A percentile compares a stretch with the other conserved stretches of the same genome.
Evolutionary conservation across 805 yeast genomes (phyloP).

Genomic region (Candida silvicultrix): DNA sequence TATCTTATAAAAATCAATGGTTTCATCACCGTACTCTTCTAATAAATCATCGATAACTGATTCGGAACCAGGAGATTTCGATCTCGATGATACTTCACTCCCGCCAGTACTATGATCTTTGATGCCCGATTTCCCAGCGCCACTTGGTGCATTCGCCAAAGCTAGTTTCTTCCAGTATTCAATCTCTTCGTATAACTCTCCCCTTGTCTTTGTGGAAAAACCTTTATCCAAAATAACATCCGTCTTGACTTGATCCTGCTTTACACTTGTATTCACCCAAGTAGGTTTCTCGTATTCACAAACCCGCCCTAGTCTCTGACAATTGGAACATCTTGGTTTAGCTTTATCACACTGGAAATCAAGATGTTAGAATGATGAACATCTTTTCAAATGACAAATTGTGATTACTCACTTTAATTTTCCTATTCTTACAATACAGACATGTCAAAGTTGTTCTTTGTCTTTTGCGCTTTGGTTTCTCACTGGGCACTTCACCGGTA

Average conservation of each 20-base stretch:
- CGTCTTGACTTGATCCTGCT: not conserved
- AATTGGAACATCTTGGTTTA: not conserved
- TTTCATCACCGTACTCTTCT: not conserved
- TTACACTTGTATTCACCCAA: not conserved
- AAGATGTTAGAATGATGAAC: no score
- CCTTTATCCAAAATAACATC: not conserved
- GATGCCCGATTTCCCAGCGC: not conserved
- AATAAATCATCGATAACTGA: no score
- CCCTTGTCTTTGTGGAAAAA: not conserved
- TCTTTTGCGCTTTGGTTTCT: not conserved
- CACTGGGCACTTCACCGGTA: not conserved
- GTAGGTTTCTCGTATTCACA: not conserved
- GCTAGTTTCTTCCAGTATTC: not conserved
- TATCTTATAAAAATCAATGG: not conserved
- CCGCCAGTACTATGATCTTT: not conserved
- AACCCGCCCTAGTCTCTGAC: not conserved
- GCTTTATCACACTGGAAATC: slow-evolving; percentile 1
- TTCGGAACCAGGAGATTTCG: no score
- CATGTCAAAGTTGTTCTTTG: not conserved
- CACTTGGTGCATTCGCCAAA: no score
- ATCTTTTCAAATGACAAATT: not conserved
- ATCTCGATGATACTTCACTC: not conserved
- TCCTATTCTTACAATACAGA: not conserved
- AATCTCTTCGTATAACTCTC: not conserved
- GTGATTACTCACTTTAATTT: not conserved